Evolutionary conservation across 305 asterid species (phyloP), one percentile per base, ranked within the genome.

Genomic region (Coffea humblotiana): DNA sequence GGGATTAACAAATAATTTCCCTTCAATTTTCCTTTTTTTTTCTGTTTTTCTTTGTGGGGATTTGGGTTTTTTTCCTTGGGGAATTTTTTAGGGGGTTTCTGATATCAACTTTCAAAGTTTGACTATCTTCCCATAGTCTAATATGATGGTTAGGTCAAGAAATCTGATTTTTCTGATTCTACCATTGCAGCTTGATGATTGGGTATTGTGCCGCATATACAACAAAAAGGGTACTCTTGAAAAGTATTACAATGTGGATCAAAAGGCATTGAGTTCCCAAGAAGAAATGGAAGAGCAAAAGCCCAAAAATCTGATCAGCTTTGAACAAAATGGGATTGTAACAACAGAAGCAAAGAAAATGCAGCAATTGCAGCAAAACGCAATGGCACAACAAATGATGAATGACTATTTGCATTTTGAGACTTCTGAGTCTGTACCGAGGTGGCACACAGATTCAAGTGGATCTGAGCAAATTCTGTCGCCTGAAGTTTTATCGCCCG

Each of bases 191-290:
- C 89, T 89, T 58, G 91, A 88, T 71, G 91, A 88, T 48, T 88
- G 91, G 91, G 91, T 88, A 27, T 58, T 88, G 43, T 88, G 92
- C 68, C 92, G 92, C 11, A 85, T 89, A 64, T 87, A 89, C 88
- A 89, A 89, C 88, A 89, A 87, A 74, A 89, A 86, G 27, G 92
- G 92, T 23, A 80, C 81, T n/a, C 82, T 87, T 35, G 90, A 87
- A 76, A 89, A 78, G 65, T 56, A 86, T 69, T 32, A 48, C 74
- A 77, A 37, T 60, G 66, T 51, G 72, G 86, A 78, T 69, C 72
- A 76, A 5, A 56, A 73, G 71, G 70, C 71, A 12, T 27, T 64
- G 72, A 14, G 13, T 37, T 80, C 76, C 4, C 74, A 72, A 0
- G 87, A 79, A 0, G 85, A 78, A 60, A 15, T 63, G 27, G 80